Percentiles rank a stretch among this genome's conserved stretches.
phyloP scores from a whole-genome alignment of 2,329 filamentous ascomycete species.

The Aspergillus quadrilineatus region DNA sequence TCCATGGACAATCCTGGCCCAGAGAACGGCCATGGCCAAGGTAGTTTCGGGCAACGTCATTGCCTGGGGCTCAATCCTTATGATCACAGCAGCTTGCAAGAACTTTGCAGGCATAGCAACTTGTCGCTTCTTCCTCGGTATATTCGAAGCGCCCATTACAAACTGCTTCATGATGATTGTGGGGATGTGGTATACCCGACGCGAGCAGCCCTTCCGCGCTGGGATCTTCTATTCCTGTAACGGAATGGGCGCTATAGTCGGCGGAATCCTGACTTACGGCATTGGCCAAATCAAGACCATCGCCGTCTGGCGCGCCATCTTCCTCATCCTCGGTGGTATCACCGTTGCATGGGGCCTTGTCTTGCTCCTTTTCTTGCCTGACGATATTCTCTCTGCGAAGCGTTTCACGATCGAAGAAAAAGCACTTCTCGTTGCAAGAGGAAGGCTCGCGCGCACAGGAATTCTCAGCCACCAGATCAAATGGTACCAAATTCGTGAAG shows the following conservation, averaged over 20 bases:
- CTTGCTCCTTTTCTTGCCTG: slow-evolving; percentile 44
- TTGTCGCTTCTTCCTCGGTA: slow-evolving; percentile 48
- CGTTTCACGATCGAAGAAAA: slow-evolving; percentile 47
- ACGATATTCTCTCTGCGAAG: slow-evolving; percentile 45
- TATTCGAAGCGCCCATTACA: slow-evolving; percentile 51
- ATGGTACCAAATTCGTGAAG: slow-evolving; percentile 50
- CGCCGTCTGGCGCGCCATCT: slow-evolving; percentile 48
- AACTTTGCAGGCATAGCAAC: slow-evolving; percentile 47
- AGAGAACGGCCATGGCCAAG: slow-evolving; percentile 25
- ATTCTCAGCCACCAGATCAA: slow-evolving; percentile 52
- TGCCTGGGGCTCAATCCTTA: slow-evolving; percentile 47
- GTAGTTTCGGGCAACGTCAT: slow-evolving; percentile 24
- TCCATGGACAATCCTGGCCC: slow-evolving; percentile 39
- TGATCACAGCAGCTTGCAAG: slow-evolving; percentile 44
- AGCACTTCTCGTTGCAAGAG: slow-evolving; percentile 43
- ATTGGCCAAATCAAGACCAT: slow-evolving; percentile 45
- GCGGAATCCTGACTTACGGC: slow-evolving; percentile 31
- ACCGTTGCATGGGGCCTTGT: slow-evolving; percentile 46
- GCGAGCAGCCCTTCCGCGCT: slow-evolving; percentile 50
- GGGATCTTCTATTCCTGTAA: slow-evolving; percentile 47
- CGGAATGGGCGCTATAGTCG: slow-evolving; percentile 39
- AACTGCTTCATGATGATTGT: slow-evolving; percentile 54
- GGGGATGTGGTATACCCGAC: slow-evolving; percentile 50
- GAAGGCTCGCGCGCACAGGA: slow-evolving; percentile 28
- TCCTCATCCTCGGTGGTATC: slow-evolving; percentile 47